phyloP scores from a whole-genome alignment of 495 filamentous ascomycete species.

The Neurospora sp. region DNA sequence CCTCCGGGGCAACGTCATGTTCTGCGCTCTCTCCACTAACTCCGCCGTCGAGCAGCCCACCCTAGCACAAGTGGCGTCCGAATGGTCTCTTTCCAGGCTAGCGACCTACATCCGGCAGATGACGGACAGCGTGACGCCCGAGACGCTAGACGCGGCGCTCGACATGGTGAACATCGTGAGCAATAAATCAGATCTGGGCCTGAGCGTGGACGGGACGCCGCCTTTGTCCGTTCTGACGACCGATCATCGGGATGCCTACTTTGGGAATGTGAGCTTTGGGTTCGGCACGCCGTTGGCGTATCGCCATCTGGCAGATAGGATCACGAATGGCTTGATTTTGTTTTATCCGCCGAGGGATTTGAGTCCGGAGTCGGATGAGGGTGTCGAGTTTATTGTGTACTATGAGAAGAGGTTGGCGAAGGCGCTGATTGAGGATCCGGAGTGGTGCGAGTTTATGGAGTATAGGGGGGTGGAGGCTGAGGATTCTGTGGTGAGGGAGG shows the following conservation, averaged over 20 bases:
- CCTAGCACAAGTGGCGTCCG: constrained; percentile 24
- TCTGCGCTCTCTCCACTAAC: constrained; percentile 14
- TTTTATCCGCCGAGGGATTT: constrained; percentile 18
- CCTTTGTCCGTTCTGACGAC: constrained; percentile 18
- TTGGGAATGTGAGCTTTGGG: constrained; percentile 20
- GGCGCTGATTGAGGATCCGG: constrained; percentile 26
- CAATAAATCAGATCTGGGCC: constrained; percentile 26
- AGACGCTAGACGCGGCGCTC: constrained; percentile 17
- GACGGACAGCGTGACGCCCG: constrained; percentile 26
- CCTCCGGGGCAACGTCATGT: constrained; percentile 28
- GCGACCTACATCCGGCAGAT: constrained; percentile 29
- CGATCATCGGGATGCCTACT: constrained; percentile 22
- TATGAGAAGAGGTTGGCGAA: constrained; percentile 28
- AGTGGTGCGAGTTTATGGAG: constrained; percentile 31
- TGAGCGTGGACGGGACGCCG: constrained; percentile 19
- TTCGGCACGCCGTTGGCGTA: constrained; percentile 18
- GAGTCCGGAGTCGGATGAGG: constrained; percentile 26
- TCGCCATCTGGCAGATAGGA: constrained; percentile 16
- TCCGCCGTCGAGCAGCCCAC: constrained; percentile 12
- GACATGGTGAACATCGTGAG: constrained; percentile 23
- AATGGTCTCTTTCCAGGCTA: constrained; percentile 24
- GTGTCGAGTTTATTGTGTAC: constrained; percentile 31
- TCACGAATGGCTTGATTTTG: constrained; percentile 19
- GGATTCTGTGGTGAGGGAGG: neutral
- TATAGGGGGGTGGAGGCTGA: constrained; percentile 23